Conservation (phyloP, 441 rosid genomes). For the Viola pubescens region DNA sequence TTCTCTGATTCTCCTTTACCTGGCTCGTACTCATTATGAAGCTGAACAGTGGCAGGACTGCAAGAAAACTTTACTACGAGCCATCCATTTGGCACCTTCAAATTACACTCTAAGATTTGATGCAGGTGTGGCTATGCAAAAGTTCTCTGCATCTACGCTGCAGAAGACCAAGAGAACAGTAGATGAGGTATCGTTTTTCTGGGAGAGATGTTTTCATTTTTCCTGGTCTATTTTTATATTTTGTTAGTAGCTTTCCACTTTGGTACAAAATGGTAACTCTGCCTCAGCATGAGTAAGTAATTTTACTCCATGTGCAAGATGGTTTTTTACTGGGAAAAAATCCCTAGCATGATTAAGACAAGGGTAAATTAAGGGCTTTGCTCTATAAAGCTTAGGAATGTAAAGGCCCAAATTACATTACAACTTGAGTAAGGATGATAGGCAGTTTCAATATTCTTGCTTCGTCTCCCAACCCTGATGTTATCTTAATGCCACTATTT, state of each 20-base stretch:
- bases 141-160: constrained; percentile 90
- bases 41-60: constrained; percentile 99
- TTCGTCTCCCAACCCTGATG: constrained; percentile 4
- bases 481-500: constrained; percentile 18
- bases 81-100: constrained; percentile 94
- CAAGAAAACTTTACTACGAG: constrained; percentile 90
- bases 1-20: constrained; percentile 86
- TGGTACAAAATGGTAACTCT: too few relatives aligned
- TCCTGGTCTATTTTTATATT: too few relatives aligned
- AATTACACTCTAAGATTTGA: constrained; percentile 92
- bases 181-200: constrained; percentile 59
- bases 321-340: too few relatives aligned
- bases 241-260: too few relatives aligned
- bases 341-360: too few relatives aligned
- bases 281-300: too few relatives aligned
- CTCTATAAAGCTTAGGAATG: not conserved
- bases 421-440: constrained; percentile 5
- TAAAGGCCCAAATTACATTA: constrained; percentile 1
- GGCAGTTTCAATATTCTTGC: constrained; percentile 7
- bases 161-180: constrained; percentile 92
- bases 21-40: constrained; percentile 98
- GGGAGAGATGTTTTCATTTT: too few relatives aligned
- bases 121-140: constrained; percentile 99
- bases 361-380: too few relatives aligned
- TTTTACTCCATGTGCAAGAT: too few relatives aligned